Evolutionary conservation across 441 rosid genomes (phyloP), one percentile per base, ranked within the genome.

Genomic region (Capsella rubella): DNA sequence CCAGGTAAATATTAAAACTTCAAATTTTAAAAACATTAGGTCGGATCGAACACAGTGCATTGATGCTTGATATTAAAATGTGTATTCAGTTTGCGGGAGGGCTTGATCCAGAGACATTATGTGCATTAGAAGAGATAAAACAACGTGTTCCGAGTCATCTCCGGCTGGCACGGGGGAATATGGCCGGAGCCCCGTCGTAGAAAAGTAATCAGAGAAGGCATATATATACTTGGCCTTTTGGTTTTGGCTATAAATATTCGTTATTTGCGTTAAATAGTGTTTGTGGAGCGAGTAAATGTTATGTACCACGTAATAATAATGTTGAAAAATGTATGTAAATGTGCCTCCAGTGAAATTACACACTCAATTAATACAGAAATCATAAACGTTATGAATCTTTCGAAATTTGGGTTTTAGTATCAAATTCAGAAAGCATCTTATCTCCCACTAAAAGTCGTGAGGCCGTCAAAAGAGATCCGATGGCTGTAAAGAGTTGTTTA

Each of bases 91-190:
- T 94, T 87, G 90, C 89, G 3, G 98, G 98, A 72, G 96, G 90
- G 51, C 88, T 94, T 14, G 98, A 94, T 80, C 85, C 95, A n/a
- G 97, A 94, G 81, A 90, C 96, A 11, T 53, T 94, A 80, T 81
- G 95, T 15, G 91, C 93, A 12, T 82, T 91, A 21, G 95, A 94
- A 84, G 97, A 89, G 89, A 91, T 94, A 31, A 89, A 86, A 64
- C 88, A 81, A 77, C 86, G 82, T 37, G 88, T 87, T 35, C 92
- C 95, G 0, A 58, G 86, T 72, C 87, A 83, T 47, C 81, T 79
- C 8, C 82, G 87, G 56, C 79, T 87, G 58, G 78, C 84, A 25
- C 80, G 77, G 29, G 86, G 83, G 35, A 50, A 82, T 71, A 69
- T 87, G 50, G 80, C 90, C 8, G 96, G 87, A 53, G 81, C 85